Percentiles rank a stretch among this genome's conserved stretches.
Evolutionary conservation across 2,329 filamentous ascomycete species (phyloP).

Genomic region (Ascochyta koolunga): DNA sequence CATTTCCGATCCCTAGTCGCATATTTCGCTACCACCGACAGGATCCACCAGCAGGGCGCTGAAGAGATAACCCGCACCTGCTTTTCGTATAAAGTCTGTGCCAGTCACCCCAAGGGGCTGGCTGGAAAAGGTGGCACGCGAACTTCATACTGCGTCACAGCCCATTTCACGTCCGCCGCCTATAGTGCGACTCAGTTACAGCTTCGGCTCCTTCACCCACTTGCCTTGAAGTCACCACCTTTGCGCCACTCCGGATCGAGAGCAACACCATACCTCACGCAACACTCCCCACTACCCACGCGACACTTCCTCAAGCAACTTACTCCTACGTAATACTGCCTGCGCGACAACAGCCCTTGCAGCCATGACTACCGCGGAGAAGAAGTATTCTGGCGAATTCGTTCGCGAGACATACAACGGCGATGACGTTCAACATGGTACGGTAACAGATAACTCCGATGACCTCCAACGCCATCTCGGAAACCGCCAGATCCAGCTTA

Average conservation of each 20-base stretch:
- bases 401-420: conserved; percentile 33
- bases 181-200: conserved; percentile 31
- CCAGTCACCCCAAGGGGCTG: conserved; percentile 14
- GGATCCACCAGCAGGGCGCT: conserved; percentile 30
- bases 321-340: conserved; percentile 20
- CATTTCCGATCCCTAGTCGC: conserved; percentile 19
- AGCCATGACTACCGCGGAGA: conserved; percentile 38
- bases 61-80: conserved; percentile 27
- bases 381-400: conserved; percentile 42
- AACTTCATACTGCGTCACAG: conserved; percentile 18
- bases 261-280: conserved; percentile 20
- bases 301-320: conserved; percentile 17
- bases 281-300: conserved; percentile 12
- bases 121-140: conserved; percentile 24
- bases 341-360: conserved; percentile 28
- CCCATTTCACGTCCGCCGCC: conserved; percentile 26
- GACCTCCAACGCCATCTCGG: conserved; percentile 48
- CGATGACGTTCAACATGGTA: conserved; percentile 37
- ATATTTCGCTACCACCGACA: conserved; percentile 30
- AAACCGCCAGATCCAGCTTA: conserved; percentile 50
- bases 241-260: conserved; percentile 21
- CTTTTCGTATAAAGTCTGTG: conserved; percentile 36
- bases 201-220: conserved; percentile 26
- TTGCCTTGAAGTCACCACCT: conserved; percentile 13
- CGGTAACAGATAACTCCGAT: conserved; percentile 43